A percentile compares a stretch with the other conserved stretches of the same genome.
Evolutionary conservation across 2,329 filamentous ascomycete genomes (phyloP).

Genomic region (Berkeleyomyces basicola): DNA sequence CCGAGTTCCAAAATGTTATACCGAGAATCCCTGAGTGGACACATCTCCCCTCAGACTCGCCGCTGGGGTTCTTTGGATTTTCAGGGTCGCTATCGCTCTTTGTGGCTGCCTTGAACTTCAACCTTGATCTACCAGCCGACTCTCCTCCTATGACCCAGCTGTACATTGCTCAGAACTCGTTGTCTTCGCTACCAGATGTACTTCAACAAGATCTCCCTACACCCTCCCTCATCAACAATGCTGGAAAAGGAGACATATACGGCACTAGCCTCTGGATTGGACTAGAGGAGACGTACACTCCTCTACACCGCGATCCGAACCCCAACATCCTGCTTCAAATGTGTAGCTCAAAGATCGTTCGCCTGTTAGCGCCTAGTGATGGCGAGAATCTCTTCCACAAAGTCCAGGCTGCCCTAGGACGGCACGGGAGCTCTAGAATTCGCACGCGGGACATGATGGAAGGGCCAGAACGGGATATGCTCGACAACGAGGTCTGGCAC

Average conservation of each 20-base stretch:
- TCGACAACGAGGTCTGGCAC: conserved; percentile 58
- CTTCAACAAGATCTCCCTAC: conserved; percentile 51
- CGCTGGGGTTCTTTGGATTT: conserved; percentile 34
- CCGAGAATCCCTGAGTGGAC: neutral
- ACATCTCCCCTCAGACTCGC: conserved; percentile 1
- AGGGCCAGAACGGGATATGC: conserved; percentile 47
- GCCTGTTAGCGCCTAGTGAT: conserved; percentile 48
- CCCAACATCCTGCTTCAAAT: conserved; percentile 85
- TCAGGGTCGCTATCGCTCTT: conserved; percentile 49
- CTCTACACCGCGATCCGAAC: conserved; percentile 83
- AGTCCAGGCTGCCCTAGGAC: conserved; percentile 27
- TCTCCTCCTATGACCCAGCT: conserved; percentile 27
- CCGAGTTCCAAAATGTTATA: neutral
- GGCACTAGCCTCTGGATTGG: conserved; percentile 79
- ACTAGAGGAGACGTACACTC: conserved; percentile 70
- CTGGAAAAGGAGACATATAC: conserved; percentile 73
- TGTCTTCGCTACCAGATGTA: conserved; percentile 47
- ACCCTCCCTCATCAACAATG: conserved; percentile 43
- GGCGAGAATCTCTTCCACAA: conserved; percentile 48
- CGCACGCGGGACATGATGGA: conserved; percentile 85
- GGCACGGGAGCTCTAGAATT: conserved; percentile 31
- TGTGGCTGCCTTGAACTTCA: conserved; percentile 37
- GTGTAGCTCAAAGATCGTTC: conserved; percentile 51
- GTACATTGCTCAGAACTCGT: conserved; percentile 72
- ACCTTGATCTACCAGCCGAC: conserved; percentile 17